Evolutionary conservation across 2,329 filamentous ascomycete species (phyloP).

Genomic region (Cephalotrichum gorgonifer): DNA sequence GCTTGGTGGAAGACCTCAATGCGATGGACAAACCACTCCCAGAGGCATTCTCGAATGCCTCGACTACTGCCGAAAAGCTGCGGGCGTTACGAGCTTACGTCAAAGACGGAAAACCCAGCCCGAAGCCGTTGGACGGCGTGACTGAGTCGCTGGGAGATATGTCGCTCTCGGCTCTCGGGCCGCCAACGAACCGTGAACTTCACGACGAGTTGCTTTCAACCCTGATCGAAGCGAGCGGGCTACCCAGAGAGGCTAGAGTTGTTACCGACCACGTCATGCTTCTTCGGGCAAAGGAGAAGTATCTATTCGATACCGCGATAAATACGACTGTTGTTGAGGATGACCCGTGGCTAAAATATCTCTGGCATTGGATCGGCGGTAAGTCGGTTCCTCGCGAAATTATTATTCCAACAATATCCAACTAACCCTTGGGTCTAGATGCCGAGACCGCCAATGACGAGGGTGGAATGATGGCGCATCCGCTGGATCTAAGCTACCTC

Average conservation of each 20-base stretch:
- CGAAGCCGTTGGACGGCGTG: conserved; percentile 8
- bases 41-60: conserved; percentile 27
- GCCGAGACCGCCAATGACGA: conserved; percentile 54
- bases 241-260: conserved; percentile 39
- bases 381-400: conserved; percentile 16
- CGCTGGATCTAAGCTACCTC: conserved; percentile 64
- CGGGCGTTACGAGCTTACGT: conserved; percentile 30
- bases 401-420: neutral
- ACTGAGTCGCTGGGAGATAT: conserved; percentile 23
- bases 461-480: conserved; percentile 59
- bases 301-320: conserved; percentile 51
- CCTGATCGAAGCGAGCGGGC: conserved; percentile 30
- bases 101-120: conserved; percentile 6
- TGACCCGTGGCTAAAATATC: conserved; percentile 63
- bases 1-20: conserved; percentile 24
- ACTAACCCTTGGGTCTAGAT: conserved; percentile 23
- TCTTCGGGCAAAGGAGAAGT: conserved; percentile 49
- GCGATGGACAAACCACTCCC: conserved; percentile 25
- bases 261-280: conserved; percentile 49
- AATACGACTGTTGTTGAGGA: conserved; percentile 61
- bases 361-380: conserved; percentile 71
- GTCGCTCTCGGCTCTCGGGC: conserved; percentile 20
- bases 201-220: conserved; percentile 44
- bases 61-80: conserved; percentile 38
- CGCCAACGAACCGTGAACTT: conserved; percentile 31